Evolutionary conservation across 108 stramenopile species (phyloP).

Genomic region (Asterionellopsis glacialis): DNA sequence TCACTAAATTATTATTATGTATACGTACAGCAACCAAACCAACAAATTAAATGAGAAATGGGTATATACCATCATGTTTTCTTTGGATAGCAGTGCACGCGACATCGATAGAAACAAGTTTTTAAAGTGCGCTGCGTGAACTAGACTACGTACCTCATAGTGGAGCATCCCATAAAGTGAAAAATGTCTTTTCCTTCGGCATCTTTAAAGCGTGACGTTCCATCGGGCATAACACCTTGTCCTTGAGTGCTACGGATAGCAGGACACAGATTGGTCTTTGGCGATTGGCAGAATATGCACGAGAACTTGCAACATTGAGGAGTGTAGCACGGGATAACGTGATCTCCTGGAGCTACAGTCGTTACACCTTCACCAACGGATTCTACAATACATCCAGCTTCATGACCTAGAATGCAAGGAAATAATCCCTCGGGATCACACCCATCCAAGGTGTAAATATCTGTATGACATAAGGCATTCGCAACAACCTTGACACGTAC

Average conservation of each 20-base stretch:
- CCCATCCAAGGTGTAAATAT: constrained; percentile 87
- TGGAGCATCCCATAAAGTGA: constrained; percentile 96
- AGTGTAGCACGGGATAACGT: constrained; percentile 81
- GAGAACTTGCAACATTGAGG: constrained; percentile 60
- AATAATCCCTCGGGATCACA: constrained; percentile 88
- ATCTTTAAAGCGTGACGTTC: constrained; percentile 70
- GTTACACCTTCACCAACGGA: constrained; percentile 84
- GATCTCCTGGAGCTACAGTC: constrained; percentile 70
- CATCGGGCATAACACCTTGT: constrained; percentile 88
- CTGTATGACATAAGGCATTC: constrained; percentile 94
- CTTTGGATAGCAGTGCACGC: too few species aligned
- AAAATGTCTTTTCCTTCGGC: constrained; percentile 83
- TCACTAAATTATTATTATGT: too few species aligned
- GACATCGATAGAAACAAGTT: too few species aligned
- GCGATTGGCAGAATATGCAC: constrained; percentile 82
- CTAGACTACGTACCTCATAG: constrained; percentile 70
- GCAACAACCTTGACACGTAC: constrained; percentile 86
- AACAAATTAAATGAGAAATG: too few species aligned
- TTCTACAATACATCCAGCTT: constrained; percentile 81
- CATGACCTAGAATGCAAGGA: constrained; percentile 85
- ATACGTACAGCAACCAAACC: too few species aligned
- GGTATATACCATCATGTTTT: too few species aligned
- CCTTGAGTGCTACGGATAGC: constrained; percentile 83
- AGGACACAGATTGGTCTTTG: constrained; percentile 90
- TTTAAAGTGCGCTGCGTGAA: too few species aligned